Percentiles rank a stretch among this genome's conserved stretches.
Conservation (phyloP, 1,139 yeast genomes). For the Candida neerlandica region DNA sequence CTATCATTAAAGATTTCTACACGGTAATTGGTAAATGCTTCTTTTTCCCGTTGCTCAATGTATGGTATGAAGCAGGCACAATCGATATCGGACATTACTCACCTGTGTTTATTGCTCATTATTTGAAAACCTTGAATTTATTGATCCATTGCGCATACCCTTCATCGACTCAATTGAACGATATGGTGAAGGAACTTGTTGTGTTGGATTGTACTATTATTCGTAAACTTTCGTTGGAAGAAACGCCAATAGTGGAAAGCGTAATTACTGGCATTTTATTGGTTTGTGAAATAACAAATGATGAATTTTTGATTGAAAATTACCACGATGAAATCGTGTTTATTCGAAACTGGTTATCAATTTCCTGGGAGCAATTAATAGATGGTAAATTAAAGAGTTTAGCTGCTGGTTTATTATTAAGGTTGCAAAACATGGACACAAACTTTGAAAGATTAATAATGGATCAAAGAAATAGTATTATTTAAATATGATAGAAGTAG, state of each 20-base stretch:
- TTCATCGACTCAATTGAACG: slow-evolving; percentile 47
- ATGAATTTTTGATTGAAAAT: slow-evolving; percentile 31
- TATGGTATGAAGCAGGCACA: slow-evolving; percentile 52
- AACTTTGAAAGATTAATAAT: slow-evolving; percentile 18
- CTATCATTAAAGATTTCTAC: slow-evolving; percentile 38
- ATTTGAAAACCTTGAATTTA: slow-evolving; percentile 57
- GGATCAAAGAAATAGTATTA: slow-evolving; percentile 20
- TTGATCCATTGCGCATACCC: slow-evolving; percentile 63
- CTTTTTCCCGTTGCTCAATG: slow-evolving; percentile 57
- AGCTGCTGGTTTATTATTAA: slow-evolving; percentile 53
- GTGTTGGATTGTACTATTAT: slow-evolving; percentile 36
- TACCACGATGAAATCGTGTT: slow-evolving; percentile 33
- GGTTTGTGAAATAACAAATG: slow-evolving; percentile 48
- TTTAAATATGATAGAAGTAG: slow-evolving; percentile 3
- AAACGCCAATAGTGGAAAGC: slow-evolving; percentile 46
- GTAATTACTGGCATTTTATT: slow-evolving; percentile 49
- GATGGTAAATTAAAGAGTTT: slow-evolving; percentile 49
- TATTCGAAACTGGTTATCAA: slow-evolving; percentile 43
- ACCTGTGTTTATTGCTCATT: slow-evolving; percentile 58
- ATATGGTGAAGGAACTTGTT: slow-evolving; percentile 60
- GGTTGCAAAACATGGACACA: slow-evolving; percentile 30
- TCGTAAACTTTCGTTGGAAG: slow-evolving; percentile 25
- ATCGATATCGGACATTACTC: slow-evolving; percentile 58
- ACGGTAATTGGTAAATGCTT: slow-evolving; percentile 48
- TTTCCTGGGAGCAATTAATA: slow-evolving; percentile 48